These are phyloP conservation scores for Trichophyton rubrum DNA, from an alignment of 2,329 filamentous ascomycete genomes.

Conservation along the genomic window DNA sequence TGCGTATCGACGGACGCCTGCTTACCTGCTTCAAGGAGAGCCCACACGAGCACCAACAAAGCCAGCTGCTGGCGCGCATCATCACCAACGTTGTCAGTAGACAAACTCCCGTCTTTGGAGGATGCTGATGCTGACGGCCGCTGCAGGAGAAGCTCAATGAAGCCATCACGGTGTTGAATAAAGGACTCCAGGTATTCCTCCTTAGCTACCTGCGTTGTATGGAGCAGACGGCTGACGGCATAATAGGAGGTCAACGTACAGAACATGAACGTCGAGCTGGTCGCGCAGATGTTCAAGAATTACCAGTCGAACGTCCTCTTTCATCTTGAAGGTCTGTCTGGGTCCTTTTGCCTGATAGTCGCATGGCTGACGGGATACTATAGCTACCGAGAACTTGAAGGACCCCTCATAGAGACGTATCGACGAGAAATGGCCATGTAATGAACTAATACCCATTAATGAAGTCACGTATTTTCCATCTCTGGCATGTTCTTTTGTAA, in stretches of 20 bases:
- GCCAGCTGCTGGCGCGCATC: constrained; percentile 80
- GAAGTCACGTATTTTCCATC: not conserved
- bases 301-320: constrained; percentile 97
- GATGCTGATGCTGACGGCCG: not conserved
- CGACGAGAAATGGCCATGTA: not conserved
- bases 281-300: constrained; percentile 99
- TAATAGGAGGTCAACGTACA: constrained; percentile 87
- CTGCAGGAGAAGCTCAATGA: constrained; percentile 91
- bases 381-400: constrained; percentile 11
- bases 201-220: not conserved
- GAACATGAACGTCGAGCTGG: constrained; percentile 97
- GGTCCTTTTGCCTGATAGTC: not conserved
- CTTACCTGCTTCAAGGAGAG: constrained; percentile 52
- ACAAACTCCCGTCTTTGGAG: not conserved
- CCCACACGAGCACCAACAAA: constrained; percentile 96
- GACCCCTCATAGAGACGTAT: constrained; percentile 3
- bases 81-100: constrained; percentile 85
- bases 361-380: not conserved
- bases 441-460: not conserved
- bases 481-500: not conserved
- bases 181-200: constrained; percentile 59
- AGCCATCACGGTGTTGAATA: constrained; percentile 83
- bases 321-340: constrained; percentile 70
- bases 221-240: not conserved
- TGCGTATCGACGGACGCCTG: not conserved